A percentile compares a stretch with the other conserved stretches of the same genome.
Evolutionary conservation across 1,139 yeast genomes (phyloP).

Genomic region (Blastobotrys elegans): DNA sequence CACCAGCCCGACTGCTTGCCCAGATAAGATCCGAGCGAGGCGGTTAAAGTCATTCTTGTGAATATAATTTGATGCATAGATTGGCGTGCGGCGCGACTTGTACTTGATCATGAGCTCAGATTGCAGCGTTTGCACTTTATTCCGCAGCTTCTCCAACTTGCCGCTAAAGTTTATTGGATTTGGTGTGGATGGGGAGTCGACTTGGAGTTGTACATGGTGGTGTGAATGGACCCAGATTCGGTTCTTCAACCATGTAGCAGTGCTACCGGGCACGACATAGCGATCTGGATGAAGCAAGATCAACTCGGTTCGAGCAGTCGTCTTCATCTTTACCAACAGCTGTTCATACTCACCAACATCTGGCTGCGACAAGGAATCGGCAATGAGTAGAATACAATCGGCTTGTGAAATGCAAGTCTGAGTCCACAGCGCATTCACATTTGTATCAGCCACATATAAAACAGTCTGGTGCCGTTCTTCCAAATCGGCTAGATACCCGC

Average conservation of each 20-base stretch:
- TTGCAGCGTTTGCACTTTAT: constrained; percentile 34
- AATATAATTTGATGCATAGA: constrained; percentile 45
- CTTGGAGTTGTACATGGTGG: constrained; percentile 66
- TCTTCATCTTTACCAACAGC: constrained; percentile 64
- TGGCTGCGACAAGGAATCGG: constrained; percentile 53
- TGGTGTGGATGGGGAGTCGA: constrained; percentile 13
- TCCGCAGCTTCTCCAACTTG: constrained; percentile 25
- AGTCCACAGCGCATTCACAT: constrained; percentile 84
- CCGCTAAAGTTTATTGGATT: background rate
- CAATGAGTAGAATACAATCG: constrained; percentile 61
- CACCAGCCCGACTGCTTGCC: constrained; percentile 90
- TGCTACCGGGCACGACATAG: constrained; percentile 77
- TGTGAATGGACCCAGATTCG: constrained; percentile 91
- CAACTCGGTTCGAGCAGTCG: constrained; percentile 85
- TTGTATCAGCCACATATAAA: constrained; percentile 82
- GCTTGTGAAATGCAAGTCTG: constrained; percentile 91
- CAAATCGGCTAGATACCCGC: constrained; percentile 84
- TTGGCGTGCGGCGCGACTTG: constrained; percentile 26
- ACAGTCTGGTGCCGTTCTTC: constrained; percentile 87
- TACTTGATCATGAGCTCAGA: constrained; percentile 33
- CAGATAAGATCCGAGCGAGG: constrained; percentile 81
- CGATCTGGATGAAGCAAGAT: constrained; percentile 80
- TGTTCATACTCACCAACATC: constrained; percentile 83
- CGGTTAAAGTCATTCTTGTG: constrained; percentile 88
- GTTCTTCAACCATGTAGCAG: constrained; percentile 76